A percentile compares a stretch with the other conserved stretches of the same genome.
Conservation (phyloP, 495 filamentous ascomycete species). For the Neohortaea acidophila region DNA sequence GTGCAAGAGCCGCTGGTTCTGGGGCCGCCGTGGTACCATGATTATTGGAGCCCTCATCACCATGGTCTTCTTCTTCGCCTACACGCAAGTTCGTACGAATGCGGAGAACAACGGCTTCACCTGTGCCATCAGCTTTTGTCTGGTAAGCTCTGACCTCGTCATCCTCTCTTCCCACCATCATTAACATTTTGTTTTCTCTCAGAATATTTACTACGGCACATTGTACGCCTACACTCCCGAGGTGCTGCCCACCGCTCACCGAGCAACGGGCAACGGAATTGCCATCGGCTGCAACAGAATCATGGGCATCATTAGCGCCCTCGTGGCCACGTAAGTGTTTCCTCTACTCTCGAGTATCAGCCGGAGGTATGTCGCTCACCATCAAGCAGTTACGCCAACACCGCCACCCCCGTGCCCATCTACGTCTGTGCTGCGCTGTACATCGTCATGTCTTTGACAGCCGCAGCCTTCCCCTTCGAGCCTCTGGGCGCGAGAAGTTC, state of each 20-base stretch:
- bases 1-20: slow-evolving; percentile 39
- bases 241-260: slow-evolving; percentile 51
- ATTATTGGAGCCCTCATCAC: slow-evolving; percentile 42
- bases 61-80: slow-evolving; percentile 55
- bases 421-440: slow-evolving; percentile 55
- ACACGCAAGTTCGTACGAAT: slow-evolving; percentile 44
- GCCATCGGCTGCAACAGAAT: slow-evolving; percentile 52
- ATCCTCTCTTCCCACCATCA: not conserved
- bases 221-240: slow-evolving; percentile 49
- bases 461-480: slow-evolving; percentile 53
- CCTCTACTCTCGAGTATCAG: not conserved
- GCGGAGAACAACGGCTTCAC: slow-evolving; percentile 50
- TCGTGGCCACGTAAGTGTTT: slow-evolving; percentile 38
- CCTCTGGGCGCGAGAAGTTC: slow-evolving; percentile 53
- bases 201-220: slow-evolving; percentile 54
- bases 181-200: too few relatives aligned
- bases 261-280: slow-evolving; percentile 56
- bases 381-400: slow-evolving; percentile 21
- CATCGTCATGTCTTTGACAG: slow-evolving; percentile 45
- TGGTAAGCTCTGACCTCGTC: slow-evolving; percentile 22
- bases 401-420: slow-evolving; percentile 45
- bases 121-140: slow-evolving; percentile 46
- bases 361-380: not conserved
- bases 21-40: slow-evolving; percentile 51
- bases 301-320: slow-evolving; percentile 56